Evolutionary conservation across 1,284 basidiomycete species (phyloP), one percentile per base, ranked within the genome.

Genomic region (Tranzscheliella williamsii): DNA sequence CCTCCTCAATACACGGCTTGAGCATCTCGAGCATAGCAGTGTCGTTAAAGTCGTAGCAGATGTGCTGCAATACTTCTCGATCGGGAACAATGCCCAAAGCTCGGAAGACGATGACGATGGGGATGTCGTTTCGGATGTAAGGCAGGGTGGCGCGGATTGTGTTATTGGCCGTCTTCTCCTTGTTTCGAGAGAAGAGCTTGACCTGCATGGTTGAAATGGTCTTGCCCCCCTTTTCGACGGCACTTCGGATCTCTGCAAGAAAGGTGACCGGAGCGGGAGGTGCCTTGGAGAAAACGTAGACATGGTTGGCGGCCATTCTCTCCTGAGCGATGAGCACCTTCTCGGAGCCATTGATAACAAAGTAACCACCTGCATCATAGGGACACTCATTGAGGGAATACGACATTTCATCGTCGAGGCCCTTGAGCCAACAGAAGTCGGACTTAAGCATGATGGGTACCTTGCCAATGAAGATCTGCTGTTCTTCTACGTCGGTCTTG

Each of bases 311-410:
- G 8, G 95, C 94, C 93, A 98, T 98, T 42, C 95, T 86, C 79
- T 99, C 94, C 78, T 99, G 94, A 0, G 95, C 94, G 79, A 99
- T 99, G 64, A 99, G 83, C 22, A 99, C 94, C 80, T 99, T 99
- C 79, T 99, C 94, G 2, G 95, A 98, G 22, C 94, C 94, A 72
- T 97, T 98, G 82, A 99, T 97, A 79, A 99, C 91, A 79, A 99
- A 99, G 80, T 99, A 99, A 54, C 94, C 94, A 78, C 94, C 94
- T 7, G 64, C 51, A 50, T 99, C 95, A 76, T 93, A 94, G 2
- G 94, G 94, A 73, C 94, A 99, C 80, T 99, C 94, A 75, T 95
- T 95, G 66, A 96, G 81, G 70, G 91, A 87, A 78, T 88, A 92
- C 37, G 93, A 82, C 70, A 90, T 87, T 52, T 86, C 84, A 42